Evolutionary conservation across 2,329 filamentous ascomycete species (phyloP).

Genomic region (Sarocladium oryzae): DNA sequence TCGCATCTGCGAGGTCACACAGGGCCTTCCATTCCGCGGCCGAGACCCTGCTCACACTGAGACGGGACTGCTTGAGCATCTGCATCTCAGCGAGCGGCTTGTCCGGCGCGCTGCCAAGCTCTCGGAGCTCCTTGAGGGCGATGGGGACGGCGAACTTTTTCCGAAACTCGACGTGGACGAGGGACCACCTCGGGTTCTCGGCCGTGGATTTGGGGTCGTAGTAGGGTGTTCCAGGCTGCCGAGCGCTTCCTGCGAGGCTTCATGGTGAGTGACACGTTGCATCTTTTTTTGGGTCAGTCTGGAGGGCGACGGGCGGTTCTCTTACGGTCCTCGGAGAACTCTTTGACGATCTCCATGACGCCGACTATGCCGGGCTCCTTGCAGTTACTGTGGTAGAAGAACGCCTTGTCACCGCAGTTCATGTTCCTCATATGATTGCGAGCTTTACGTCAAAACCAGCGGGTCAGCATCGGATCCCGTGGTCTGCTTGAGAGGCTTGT

Average conservation of each 20-base stretch:
- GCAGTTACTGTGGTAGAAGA: slow-evolving; percentile 96
- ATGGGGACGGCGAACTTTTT: slow-evolving; percentile 72
- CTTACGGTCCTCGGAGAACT: slow-evolving; percentile 73
- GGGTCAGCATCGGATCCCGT: neutral
- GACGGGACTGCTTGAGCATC: slow-evolving; percentile 70
- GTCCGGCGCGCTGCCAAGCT: slow-evolving; percentile 45
- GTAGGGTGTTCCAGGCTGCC: slow-evolving; percentile 51
- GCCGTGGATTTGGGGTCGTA: slow-evolving; percentile 69
- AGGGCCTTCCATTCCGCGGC: slow-evolving; percentile 60
- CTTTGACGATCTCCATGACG: slow-evolving; percentile 80
- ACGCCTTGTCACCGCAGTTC: slow-evolving; percentile 85
- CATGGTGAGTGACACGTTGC: slow-evolving; percentile 7
- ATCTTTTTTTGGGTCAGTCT: neutral
- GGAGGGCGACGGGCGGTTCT: slow-evolving; percentile 10
- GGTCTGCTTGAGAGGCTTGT: neutral
- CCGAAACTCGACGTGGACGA: slow-evolving; percentile 83
- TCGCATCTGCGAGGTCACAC: slow-evolving; percentile 42
- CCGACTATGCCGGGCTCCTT: slow-evolving; percentile 84
- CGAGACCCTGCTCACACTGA: slow-evolving; percentile 71
- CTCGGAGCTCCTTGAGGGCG: slow-evolving; percentile 64
- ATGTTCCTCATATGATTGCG: slow-evolving; percentile 87
- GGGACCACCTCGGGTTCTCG: slow-evolving; percentile 61
- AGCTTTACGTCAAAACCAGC: slow-evolving; percentile 42
- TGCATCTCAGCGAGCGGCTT: slow-evolving; percentile 68
- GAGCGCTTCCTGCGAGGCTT: slow-evolving; percentile 24